Base-by-base conservation (phyloP, 2,329 filamentous ascomycete genomes). In the Cladosporium oxysporum region DNA sequence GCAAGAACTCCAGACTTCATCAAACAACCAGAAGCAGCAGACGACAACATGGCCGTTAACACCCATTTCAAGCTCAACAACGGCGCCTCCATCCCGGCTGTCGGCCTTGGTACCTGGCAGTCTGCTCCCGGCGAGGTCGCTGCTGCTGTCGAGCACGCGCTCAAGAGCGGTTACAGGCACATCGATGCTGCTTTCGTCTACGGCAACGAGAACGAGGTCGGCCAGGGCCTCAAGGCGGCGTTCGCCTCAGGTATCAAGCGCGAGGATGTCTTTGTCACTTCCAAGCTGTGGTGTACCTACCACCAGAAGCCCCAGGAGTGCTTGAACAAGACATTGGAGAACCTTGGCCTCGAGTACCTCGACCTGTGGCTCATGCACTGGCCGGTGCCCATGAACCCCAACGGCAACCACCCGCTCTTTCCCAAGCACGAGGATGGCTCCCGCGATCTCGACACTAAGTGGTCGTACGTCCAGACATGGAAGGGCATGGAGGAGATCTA, bases 311-410 rank as follows among this genome's bases (percentile, higher is more conserved):
- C 88, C 6, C 88, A 90, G 78, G 81, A 90, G 72, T 88, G 85
- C 41, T 83, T 95, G 41, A 87, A 92, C 70, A 88, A 89, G 83
- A 91, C 88, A 73, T 82, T 95, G 76, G 86, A 89, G 79, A 84
- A 85, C 67, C 81, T 96, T 41, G 90, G 91, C 1, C 81, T 95
- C 58, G 90, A 92, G 70, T 94, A 96, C 76, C 85, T 96, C 5
- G 92, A 96, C 76, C 82, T 96, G 66, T 92, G 87, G 76, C 83
- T 96, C 44, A 86, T 96, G 82, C 92, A 96, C 81, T 95, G 91
- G 91, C 90, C 91, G 10, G 81, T 92, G 55, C 87, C 90, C 59
- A 89, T 93, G 87, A 94, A 93, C 80, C 90, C 90, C 8, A 85
- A 90, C 83, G 87, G 88, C 69, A 90, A 91, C 80, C 83, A 78